A percentile compares a stretch with the other conserved stretches of the same genome.
phyloP scores from a whole-genome alignment of 306 rosid genomes.

The Castanea mollissima region DNA sequence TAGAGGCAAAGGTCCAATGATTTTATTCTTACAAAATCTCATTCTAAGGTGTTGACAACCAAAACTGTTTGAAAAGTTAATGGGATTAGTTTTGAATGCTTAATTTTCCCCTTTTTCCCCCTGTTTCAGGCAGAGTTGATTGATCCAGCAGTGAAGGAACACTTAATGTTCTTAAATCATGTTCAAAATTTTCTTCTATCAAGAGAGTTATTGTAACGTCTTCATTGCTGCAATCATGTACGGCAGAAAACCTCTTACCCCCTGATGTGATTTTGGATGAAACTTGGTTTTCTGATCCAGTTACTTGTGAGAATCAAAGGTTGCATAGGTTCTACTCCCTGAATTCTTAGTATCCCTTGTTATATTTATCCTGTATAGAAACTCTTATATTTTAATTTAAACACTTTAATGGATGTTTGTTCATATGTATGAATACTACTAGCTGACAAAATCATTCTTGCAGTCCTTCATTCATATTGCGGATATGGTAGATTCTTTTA shows the following conservation, averaged over 20 bases:
- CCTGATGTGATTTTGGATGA: background rate
- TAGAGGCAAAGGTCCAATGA: too few species aligned
- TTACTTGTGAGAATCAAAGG: background rate
- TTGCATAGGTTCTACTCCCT: background rate
- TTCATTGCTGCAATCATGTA: background rate
- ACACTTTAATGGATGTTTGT: too few species aligned
- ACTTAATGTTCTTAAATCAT: slow-evolving; percentile 21
- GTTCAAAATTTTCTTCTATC: background rate
- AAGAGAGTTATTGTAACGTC: slow-evolving; percentile 28
- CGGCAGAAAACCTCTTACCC: slow-evolving; percentile 1
- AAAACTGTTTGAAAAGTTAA: too few species aligned
- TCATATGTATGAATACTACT: too few species aligned
- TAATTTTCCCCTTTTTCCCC: background rate
- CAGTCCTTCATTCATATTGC: too few species aligned
- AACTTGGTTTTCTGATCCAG: background rate
- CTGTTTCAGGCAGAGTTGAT: background rate
- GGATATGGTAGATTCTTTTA: too few species aligned
- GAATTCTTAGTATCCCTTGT: background rate
- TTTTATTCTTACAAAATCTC: too few species aligned
- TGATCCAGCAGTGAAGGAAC: slow-evolving; percentile 27
- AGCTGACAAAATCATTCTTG: too few species aligned
- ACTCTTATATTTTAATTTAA: too few species aligned
- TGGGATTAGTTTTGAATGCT: too few species aligned
- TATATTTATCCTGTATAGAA: background rate
- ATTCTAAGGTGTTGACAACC: too few species aligned